Evolutionary conservation across 495 filamentous ascomycete genomes (phyloP), one percentile per base, ranked within the genome.

Genomic region (Penicillium paradoxum): DNA sequence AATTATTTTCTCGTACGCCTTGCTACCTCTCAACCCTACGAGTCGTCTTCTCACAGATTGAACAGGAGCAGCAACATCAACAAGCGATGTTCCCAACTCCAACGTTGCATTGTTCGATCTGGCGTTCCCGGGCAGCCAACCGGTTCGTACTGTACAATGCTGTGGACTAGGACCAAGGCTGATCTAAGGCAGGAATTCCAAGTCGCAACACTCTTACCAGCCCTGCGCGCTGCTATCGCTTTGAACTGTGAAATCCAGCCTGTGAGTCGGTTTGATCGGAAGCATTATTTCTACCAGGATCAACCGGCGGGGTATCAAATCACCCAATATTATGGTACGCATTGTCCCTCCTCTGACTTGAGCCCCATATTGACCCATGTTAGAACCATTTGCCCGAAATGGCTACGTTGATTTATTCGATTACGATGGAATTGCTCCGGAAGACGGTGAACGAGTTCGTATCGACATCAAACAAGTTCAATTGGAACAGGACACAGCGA

Each of bases 261-360:
- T 2, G 77, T 78, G 41, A 95, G 89, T 62, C 79, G 79, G 29
- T 99, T 95, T 68, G 93, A 99, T 70, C 80, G 93, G 44, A 99
- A 99, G 66, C 93, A 99, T 63, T 99, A 99, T 66, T 97, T 97
- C 70, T 95, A 97, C 71, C 92, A 91, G 79, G 93, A 99, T 68
- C 93, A 99, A 65, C 93, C 95, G 6, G 76, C 86, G 0, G 93
- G 93, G 0, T 99, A 97, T 69, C 93, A 99, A 68, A 93, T 99
- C 50, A 99, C 93, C 6, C 95, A 99, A 62, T 97, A 91, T 70
- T 96, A 86, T 60, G 79, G 79, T 82, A 82, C 17, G 55, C 40
- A 4, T 36, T 17, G 14, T 44, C 33, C 6, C 30, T 33, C 22
- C 43, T 25, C 9, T 4, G 19, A 43, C 15, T 18, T 10, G 22